These are phyloP conservation scores for Russula brevipes DNA, from an alignment of 768 basidiomycete genomes.

Conservation along the genomic window DNA sequence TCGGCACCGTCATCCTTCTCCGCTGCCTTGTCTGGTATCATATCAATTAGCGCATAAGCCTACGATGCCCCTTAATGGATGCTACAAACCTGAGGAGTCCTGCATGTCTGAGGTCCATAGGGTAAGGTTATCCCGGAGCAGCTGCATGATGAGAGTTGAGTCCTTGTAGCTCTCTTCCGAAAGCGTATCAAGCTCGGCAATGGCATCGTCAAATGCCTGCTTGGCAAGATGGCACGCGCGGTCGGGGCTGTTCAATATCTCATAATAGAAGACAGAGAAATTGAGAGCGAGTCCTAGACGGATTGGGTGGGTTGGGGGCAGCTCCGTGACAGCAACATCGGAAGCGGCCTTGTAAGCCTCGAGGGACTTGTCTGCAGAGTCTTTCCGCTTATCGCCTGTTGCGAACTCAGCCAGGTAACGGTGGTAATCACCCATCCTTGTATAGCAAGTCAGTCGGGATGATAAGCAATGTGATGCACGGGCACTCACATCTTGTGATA, in stretches of 20 bases:
- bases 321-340: slow-evolving; percentile 92
- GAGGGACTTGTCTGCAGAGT: slow-evolving; percentile 94
- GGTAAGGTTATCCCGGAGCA: slow-evolving; percentile 94
- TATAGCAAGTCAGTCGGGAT: slow-evolving; percentile 16
- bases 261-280: slow-evolving; percentile 99
- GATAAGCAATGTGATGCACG: neutral
- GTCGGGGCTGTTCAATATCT: slow-evolving; percentile 98
- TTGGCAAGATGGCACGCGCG: slow-evolving; percentile 54
- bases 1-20: slow-evolving; percentile 70
- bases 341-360: slow-evolving; percentile 98
- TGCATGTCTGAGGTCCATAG: slow-evolving; percentile 99
- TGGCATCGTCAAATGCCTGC: slow-evolving; percentile 98
- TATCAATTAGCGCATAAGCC: neutral
- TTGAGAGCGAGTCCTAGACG: slow-evolving; percentile 97
- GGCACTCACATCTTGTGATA: slow-evolving; percentile 96
- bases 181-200: slow-evolving; percentile 97
- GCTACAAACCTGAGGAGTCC: slow-evolving; percentile 67
- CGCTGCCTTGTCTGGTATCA: slow-evolving; percentile 54
- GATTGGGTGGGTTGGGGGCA: slow-evolving; percentile 95
- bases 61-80: neutral
- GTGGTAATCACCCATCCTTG: slow-evolving; percentile 98
- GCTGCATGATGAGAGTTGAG: slow-evolving; percentile 95
- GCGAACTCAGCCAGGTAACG: slow-evolving; percentile 99
- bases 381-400: slow-evolving; percentile 95
- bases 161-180: slow-evolving; percentile 99